Percentiles rank a stretch among this genome's conserved stretches.
phyloP scores from a whole-genome alignment of 2,329 filamentous ascomycete species.

The Colletotrichum simmondsii region DNA sequence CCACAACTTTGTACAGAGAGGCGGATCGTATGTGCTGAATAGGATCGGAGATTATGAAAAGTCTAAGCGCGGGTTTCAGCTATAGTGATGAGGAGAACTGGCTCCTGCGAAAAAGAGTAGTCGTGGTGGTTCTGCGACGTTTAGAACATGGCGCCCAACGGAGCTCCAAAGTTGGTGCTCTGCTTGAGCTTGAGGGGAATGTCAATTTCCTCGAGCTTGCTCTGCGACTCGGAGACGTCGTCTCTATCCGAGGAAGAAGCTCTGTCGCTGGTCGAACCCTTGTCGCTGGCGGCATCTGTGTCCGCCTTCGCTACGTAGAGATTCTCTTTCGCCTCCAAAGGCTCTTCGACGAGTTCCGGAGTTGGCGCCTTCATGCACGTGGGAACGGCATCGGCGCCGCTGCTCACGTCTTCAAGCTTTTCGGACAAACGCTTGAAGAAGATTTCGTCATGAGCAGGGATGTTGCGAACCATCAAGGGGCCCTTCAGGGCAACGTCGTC shows the following conservation, averaged over 20 bases:
- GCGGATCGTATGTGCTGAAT: conserved; percentile 26
- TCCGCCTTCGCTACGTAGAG: background rate
- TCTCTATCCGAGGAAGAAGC: conserved; percentile 35
- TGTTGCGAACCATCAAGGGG: conserved; percentile 65
- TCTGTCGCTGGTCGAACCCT: conserved; percentile 3
- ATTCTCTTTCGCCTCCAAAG: conserved; percentile 29
- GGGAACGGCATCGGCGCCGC: conserved; percentile 58
- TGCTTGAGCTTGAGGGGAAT: conserved; percentile 58
- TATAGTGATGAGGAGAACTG: conserved; percentile 1
- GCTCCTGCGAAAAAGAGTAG: background rate
- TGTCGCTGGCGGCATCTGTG: conserved; percentile 28
- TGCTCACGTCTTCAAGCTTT: conserved; percentile 62
- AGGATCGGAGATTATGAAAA: conserved; percentile 10
- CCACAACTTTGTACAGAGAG: conserved; percentile 24
- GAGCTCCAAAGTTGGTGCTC: conserved; percentile 47
- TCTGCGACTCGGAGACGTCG: conserved; percentile 38
- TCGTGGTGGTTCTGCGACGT: background rate
- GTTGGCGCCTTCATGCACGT: conserved; percentile 51
- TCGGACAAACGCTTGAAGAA: conserved; percentile 62
- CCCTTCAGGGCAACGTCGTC: conserved; percentile 61
- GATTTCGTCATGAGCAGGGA: conserved; percentile 65
- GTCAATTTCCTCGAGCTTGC: conserved; percentile 49
- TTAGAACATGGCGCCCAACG: conserved; percentile 34
- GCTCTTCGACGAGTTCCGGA: conserved; percentile 38
- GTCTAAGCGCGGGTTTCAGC: conserved; percentile 6